Evolutionary conservation across 257 asterid species (phyloP), one percentile per base, ranked within the genome.

Genomic region (Lycium barbarum): DNA sequence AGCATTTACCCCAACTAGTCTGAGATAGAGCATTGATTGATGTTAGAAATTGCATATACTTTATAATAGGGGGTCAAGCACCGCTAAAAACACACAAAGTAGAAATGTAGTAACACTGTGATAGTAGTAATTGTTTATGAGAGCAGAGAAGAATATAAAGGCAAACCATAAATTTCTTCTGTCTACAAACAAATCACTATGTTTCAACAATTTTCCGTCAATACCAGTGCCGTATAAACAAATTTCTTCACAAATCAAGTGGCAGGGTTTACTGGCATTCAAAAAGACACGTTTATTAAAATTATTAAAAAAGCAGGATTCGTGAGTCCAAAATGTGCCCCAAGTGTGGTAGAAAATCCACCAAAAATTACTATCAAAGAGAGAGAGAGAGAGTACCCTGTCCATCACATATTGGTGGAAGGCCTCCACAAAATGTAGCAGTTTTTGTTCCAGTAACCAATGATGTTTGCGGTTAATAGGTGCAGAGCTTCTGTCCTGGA

Each of bases 341-440:
- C 79, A 83, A n/a, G 45, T 22, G 68, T 51, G 45, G 58, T 43
- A 83, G 84, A 36, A 81, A 80, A 66, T 70, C 55, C 22, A 71
- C 15, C 49, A 84, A 45, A 80, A 38, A 55, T 71, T 33, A 49
- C 61, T 13, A 55, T n/a, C 35, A 51, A 82, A 59, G 51, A 85
- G 86, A 81, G 84, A 82, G 85, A 86, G 84, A 55, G 66, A 72
- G 84, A 83, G 86, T 92, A 95, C 98, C 89, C 99, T 91, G 91
- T 96, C 99, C 99, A 96, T 96, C 85, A 95, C 98, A 86, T 95
- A 96, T 86, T 96, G 98, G 91, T 96, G 98, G 90, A 96, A 96
- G 70, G 98, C 99, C 89, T 96, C 98, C 85, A 96, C 98, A 86
- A 96, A 96, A 91, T 96, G 98, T 84, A 96, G 97, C 84, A 96